A percentile compares a stretch with the other conserved stretches of the same genome.
phyloP scores from a whole-genome alignment of 441 rosid genomes.

The Pelargonium australe region DNA sequence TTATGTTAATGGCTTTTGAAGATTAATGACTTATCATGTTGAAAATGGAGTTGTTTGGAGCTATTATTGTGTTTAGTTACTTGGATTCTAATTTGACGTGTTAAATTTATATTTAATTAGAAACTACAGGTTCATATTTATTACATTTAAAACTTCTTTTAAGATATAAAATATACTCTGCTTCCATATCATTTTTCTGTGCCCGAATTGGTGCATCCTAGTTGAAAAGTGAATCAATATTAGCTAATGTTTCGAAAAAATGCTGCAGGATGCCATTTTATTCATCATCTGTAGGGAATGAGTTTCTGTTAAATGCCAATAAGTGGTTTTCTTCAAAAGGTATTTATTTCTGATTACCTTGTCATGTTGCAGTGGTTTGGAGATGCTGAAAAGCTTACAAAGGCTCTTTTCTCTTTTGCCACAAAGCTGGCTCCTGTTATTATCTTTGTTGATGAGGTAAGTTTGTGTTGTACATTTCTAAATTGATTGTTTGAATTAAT shows the following conservation, averaged over 20 bases:
- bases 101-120: too few relatives aligned
- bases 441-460: constrained; percentile 94
- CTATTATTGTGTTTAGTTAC: too few relatives aligned
- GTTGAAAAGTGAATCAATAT: background rate
- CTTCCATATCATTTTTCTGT: too few relatives aligned
- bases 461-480: constrained; percentile 13
- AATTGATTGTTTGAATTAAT: background rate
- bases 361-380: constrained; percentile 79
- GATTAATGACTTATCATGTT: too few relatives aligned
- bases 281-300: background rate
- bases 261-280: background rate
- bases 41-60: too few relatives aligned
- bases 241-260: background rate
- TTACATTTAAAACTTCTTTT: too few relatives aligned
- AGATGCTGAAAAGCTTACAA: constrained; percentile 96
- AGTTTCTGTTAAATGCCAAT: background rate
- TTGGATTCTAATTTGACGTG: too few relatives aligned
- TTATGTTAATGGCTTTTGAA: too few relatives aligned
- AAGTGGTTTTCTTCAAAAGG: background rate
- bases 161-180: too few relatives aligned
- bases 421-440: constrained; percentile 86
- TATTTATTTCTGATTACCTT: constrained; percentile 8
- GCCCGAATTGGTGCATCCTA: too few relatives aligned
- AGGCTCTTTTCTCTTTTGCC: constrained; percentile 90
- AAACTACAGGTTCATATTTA: too few relatives aligned